A percentile compares a stretch with the other conserved stretches of the same genome.
These are phyloP conservation scores for Bocquillonia castaneifolia DNA, from an alignment of 441 rosid genomes.

Conservation along the genomic window DNA sequence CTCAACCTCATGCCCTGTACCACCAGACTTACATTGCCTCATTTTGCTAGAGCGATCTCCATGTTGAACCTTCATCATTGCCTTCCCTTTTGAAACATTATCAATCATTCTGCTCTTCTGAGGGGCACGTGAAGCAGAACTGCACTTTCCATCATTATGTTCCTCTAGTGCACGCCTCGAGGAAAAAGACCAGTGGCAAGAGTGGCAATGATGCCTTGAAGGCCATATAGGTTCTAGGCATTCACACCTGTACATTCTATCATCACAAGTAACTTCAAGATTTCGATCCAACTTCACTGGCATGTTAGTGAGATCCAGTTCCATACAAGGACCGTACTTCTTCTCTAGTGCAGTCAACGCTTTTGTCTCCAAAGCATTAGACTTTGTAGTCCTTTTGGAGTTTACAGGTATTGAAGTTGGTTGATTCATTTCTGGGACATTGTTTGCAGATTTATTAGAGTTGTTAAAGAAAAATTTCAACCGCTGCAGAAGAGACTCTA, in stretches of 20 bases:
- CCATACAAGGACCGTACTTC: conserved; percentile 37
- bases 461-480: conserved; percentile 26
- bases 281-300: conserved; percentile 22
- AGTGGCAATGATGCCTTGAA: conserved; percentile 40
- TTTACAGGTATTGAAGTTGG: conserved; percentile 9
- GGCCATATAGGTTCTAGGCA: conserved; percentile 52
- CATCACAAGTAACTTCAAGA: conserved; percentile 14
- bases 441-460: conserved; percentile 18
- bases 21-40: conserved; percentile 14
- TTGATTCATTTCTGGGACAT: conserved; percentile 16
- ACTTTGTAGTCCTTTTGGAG: conserved; percentile 16
- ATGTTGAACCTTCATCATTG: conserved; percentile 14
- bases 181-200: conserved; percentile 44
- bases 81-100: conserved; percentile 26
- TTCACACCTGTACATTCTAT: conserved; percentile 35
- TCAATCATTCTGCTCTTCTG: conserved; percentile 24
- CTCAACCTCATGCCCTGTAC: conserved; percentile 18
- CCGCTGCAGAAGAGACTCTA: conserved; percentile 37
- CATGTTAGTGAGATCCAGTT: conserved; percentile 13
- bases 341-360: conserved; percentile 40
- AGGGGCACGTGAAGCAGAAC: conserved; percentile 22
- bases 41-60: conserved; percentile 19
- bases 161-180: conserved; percentile 30
- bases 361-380: conserved; percentile 29
- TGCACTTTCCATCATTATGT: conserved; percentile 40